Conservation (phyloP, 1,284 basidiomycete genomes). For the Bjerkandera adusta region DNA sequence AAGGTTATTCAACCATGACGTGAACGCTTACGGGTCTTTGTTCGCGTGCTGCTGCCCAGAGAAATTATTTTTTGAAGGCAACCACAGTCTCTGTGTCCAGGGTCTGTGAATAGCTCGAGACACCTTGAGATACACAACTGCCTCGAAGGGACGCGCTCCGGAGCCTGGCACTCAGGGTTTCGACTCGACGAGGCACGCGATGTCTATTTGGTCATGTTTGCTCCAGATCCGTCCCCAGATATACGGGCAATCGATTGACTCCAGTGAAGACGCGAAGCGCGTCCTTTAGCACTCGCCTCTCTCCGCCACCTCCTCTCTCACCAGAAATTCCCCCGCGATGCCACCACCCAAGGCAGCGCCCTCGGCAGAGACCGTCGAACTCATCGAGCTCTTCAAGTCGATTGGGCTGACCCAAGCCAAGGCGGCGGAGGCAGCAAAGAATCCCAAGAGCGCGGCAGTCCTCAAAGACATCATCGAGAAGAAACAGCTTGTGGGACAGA, state of each 20-base stretch:
- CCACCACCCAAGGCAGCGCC: conserved; percentile 31
- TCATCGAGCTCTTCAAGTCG: conserved; percentile 73
- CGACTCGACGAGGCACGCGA: too few species aligned
- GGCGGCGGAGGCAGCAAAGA: conserved; percentile 83
- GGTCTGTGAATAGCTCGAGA: too few species aligned
- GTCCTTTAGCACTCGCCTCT: conserved; percentile 2
- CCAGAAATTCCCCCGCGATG: conserved; percentile 20
- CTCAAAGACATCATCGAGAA: conserved; percentile 73
- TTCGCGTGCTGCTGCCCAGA: too few species aligned
- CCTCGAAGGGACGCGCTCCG: too few species aligned
- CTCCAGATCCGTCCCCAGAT: conserved; percentile 9
- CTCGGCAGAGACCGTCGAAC: conserved; percentile 32
- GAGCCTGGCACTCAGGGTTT: too few species aligned
- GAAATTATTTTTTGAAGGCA: too few species aligned
- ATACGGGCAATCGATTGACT: conserved; percentile 15
- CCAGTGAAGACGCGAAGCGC: background rate
- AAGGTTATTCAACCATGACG: too few species aligned
- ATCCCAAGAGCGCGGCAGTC: conserved; percentile 68
- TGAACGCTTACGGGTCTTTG: too few species aligned
- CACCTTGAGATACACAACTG: too few species aligned
- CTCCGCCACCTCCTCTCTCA: background rate
- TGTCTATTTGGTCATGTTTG: conserved; percentile 20
- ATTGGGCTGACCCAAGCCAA: conserved; percentile 80
- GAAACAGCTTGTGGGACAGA: conserved; percentile 45
- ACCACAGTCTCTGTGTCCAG: too few species aligned